A percentile compares a stretch with the other conserved stretches of the same genome.
Conservation (phyloP, 768 basidiomycete genomes). For the Xanthoconium purpureum region DNA sequence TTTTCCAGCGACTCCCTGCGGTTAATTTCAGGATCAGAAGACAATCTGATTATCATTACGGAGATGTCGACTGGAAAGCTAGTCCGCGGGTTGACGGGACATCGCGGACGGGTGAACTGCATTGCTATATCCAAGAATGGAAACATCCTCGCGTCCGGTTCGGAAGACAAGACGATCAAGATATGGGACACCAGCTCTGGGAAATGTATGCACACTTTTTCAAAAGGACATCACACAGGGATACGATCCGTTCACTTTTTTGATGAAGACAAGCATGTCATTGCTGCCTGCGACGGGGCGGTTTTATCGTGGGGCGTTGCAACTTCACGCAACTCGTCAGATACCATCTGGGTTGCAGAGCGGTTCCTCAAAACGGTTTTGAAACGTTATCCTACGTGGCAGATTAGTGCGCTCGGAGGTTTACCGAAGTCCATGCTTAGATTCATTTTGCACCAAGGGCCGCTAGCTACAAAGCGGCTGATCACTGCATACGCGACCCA, state of each 20-base stretch:
- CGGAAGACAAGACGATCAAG: constrained; percentile 23
- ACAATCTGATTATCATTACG: constrained; percentile 25
- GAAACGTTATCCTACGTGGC: constrained; percentile 1
- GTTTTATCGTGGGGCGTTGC: constrained; percentile 8
- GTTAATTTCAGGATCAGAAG: constrained; percentile 25
- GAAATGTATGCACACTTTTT: constrained; percentile 10
- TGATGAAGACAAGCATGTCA: constrained; percentile 7
- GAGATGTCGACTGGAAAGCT: constrained; percentile 14
- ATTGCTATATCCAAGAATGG: constrained; percentile 22
- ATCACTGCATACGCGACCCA: neutral
- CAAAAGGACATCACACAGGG: constrained; percentile 10
- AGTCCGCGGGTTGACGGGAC: constrained; percentile 20
- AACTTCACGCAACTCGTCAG: neutral
- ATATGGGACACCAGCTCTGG: constrained; percentile 23
- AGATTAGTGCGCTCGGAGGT: constrained; percentile 2
- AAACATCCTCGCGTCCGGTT: constrained; percentile 18
- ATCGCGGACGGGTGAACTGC: constrained; percentile 14
- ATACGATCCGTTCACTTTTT: constrained; percentile 17
- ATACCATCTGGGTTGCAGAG: constrained; percentile 4
- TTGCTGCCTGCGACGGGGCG: constrained; percentile 4
- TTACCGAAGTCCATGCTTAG: neutral
- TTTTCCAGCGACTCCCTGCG: constrained; percentile 20
- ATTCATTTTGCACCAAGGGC: neutral
- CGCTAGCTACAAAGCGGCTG: neutral
- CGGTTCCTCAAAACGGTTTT: neutral